Evolutionary conservation across 2,329 filamentous ascomycete species (phyloP).

Genomic region (Gaeumannomyces tritici): DNA sequence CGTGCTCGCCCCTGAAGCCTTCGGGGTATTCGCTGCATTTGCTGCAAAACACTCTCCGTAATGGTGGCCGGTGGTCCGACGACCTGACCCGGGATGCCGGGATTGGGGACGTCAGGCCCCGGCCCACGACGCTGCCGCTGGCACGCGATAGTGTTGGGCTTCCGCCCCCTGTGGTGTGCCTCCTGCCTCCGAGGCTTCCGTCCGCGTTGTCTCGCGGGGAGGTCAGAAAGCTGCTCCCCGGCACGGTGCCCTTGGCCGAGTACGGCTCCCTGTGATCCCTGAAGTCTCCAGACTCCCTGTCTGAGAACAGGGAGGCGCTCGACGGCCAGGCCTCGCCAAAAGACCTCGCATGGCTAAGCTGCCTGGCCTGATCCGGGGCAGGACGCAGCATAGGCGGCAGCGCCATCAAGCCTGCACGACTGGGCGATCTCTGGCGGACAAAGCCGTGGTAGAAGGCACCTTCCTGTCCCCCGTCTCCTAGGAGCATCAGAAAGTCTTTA

Average conservation of each 20-base stretch:
- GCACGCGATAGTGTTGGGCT: constrained; percentile 29
- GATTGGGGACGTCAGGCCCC: constrained; percentile 32
- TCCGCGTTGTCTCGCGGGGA: constrained; percentile 17
- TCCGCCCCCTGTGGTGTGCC: constrained; percentile 35
- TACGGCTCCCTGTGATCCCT: constrained; percentile 15
- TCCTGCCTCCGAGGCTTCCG: constrained; percentile 20
- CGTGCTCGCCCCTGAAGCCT: constrained; percentile 76
- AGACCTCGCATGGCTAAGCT: constrained; percentile 27
- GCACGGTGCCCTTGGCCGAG: constrained; percentile 13
- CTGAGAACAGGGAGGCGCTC: constrained; percentile 12
- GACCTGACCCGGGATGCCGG: constrained; percentile 27
- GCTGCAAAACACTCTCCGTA: constrained; percentile 61
- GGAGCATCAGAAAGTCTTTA: constrained; percentile 37
- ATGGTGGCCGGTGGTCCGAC: constrained; percentile 51
- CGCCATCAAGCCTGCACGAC: constrained; percentile 19
- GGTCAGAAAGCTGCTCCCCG: constrained; percentile 16
- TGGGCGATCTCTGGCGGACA: constrained; percentile 25
- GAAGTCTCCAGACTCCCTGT: constrained; percentile 13
- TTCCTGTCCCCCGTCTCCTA: constrained; percentile 34
- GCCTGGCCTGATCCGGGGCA: constrained; percentile 24
- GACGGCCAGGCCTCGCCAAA: constrained; percentile 26
- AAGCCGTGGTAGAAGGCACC: constrained; percentile 30
- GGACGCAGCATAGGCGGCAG: constrained; percentile 19
- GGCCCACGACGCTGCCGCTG: constrained; percentile 16
- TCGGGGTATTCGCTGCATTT: constrained; percentile 63